Percentiles rank a stretch among this genome's conserved stretches.
These are phyloP conservation scores for Pyrenochaeta sp. DNA, from an alignment of 2,329 filamentous ascomycete species.

Conservation along the genomic window DNA sequence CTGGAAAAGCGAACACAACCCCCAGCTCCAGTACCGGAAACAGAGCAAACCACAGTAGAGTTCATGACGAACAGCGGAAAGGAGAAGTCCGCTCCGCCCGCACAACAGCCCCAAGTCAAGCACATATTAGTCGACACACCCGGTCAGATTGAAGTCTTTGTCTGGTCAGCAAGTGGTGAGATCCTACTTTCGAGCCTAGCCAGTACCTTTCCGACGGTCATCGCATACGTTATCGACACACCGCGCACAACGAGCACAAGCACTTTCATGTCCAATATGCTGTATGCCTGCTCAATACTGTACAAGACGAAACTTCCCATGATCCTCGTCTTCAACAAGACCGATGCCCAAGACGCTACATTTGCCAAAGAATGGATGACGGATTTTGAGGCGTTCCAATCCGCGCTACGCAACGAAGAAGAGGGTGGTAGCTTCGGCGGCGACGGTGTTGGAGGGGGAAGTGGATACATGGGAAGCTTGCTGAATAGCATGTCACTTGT, in stretches of 20 bases:
- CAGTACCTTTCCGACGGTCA: conserved; percentile 93
- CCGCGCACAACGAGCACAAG: conserved; percentile 90
- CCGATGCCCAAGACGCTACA: conserved; percentile 87
- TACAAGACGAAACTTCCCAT: conserved; percentile 99
- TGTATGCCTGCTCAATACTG: conserved; percentile 97
- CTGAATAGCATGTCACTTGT: conserved; percentile 98
- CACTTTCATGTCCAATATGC: conserved; percentile 99
- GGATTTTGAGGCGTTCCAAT: conserved; percentile 95
- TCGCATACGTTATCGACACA: conserved; percentile 97
- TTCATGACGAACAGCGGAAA: conserved; percentile 48
- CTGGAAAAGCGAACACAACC: conserved; percentile 86
- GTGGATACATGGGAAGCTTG: conserved; percentile 94
- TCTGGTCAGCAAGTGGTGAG: conserved; percentile 95
- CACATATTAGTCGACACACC: conserved; percentile 95
- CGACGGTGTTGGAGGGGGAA: conserved; percentile 74
- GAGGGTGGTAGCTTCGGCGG: conserved; percentile 78
- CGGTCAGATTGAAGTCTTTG: conserved; percentile 98
- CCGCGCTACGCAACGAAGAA: conserved; percentile 82
- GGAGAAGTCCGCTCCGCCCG: conserved; percentile 25
- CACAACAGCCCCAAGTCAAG: conserved; percentile 68
- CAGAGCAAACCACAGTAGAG: conserved; percentile 45
- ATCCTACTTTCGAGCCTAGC: conserved; percentile 94
- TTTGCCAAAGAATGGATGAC: conserved; percentile 99
- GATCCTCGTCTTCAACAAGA: conserved; percentile 99
- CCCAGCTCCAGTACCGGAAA: conserved; percentile 38